These are phyloP conservation scores for Melampsora abietis-canadensis DNA, from an alignment of 1,284 basidiomycete genomes.

Conservation along the genomic window DNA sequence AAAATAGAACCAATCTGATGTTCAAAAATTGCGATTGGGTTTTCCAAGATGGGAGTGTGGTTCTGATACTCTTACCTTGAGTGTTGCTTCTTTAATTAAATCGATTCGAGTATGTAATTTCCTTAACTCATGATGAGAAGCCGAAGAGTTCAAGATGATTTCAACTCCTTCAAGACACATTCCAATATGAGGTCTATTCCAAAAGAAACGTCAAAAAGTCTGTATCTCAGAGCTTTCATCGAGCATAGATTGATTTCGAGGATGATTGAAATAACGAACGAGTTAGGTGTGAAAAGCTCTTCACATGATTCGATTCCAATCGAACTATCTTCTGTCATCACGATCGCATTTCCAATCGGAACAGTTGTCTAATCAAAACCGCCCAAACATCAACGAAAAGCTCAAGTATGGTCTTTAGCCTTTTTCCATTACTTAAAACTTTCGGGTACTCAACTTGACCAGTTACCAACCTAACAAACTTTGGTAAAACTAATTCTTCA, in stretches of 20 bases:
- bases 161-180: constrained; percentile 41
- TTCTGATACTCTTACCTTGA: constrained; percentile 7
- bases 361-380: constrained; percentile 18
- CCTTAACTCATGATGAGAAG: constrained; percentile 39
- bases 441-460: constrained; percentile 14
- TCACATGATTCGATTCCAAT: constrained; percentile 43
- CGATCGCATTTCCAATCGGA: constrained; percentile 38
- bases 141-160: constrained; percentile 38
- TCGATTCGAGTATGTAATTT: constrained; percentile 37
- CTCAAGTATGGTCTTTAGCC: no score
- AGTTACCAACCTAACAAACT: constrained; percentile 11
- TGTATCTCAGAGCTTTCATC: no score
- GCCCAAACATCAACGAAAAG: background rate
- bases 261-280: constrained; percentile 5
- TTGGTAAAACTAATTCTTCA: constrained; percentile 26
- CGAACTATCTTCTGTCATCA: constrained; percentile 35
- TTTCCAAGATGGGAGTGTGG: background rate
- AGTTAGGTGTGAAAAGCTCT: constrained; percentile 40
- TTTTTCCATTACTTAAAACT: background rate
- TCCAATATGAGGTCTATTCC: constrained; percentile 37
- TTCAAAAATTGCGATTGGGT: no score
- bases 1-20: background rate
- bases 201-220: no score
- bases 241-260: no score
- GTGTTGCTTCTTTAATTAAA: constrained; percentile 37